These are phyloP conservation scores for Termitomyces sp. DNA, from an alignment of 768 basidiomycete genomes.

Conservation along the genomic window DNA sequence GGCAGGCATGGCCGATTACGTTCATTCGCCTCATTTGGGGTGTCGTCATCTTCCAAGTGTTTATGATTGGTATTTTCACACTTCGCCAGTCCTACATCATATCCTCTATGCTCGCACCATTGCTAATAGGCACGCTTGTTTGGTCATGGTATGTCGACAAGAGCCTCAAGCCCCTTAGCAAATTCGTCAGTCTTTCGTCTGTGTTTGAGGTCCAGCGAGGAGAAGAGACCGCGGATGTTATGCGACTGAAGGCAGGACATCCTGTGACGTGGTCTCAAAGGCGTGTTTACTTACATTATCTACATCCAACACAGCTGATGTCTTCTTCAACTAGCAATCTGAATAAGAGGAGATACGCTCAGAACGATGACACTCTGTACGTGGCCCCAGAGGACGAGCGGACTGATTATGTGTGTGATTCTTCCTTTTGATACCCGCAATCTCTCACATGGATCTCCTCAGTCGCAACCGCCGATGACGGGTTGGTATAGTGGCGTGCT, in stretches of 20 bases:
- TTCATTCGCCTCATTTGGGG: slow-evolving; percentile 91
- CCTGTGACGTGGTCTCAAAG: slow-evolving; percentile 88
- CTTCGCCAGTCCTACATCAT: slow-evolving; percentile 41
- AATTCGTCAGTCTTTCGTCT: slow-evolving; percentile 80
- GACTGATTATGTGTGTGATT: slow-evolving; percentile 70
- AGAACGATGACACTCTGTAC: slow-evolving; percentile 92
- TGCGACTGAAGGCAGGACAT: slow-evolving; percentile 71
- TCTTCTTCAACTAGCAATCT: slow-evolving; percentile 52
- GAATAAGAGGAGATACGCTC: slow-evolving; percentile 81
- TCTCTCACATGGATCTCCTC: slow-evolving; percentile 8
- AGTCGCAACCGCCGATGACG: slow-evolving; percentile 97
- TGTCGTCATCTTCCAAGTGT: slow-evolving; percentile 86
- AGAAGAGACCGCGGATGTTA: slow-evolving; percentile 77
- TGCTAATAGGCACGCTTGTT: slow-evolving; percentile 66
- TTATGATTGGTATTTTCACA: slow-evolving; percentile 96
- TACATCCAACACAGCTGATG: neutral
- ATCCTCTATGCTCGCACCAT: slow-evolving; percentile 61
- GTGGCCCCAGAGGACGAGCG: slow-evolving; percentile 92
- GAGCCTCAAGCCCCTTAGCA: slow-evolving; percentile 66
- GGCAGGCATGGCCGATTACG: slow-evolving; percentile 97
- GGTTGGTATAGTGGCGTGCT: slow-evolving; percentile 92
- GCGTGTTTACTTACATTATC: slow-evolving; percentile 29
- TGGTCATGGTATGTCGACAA: slow-evolving; percentile 80
- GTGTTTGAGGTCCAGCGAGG: slow-evolving; percentile 88
- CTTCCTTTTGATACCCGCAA: neutral